Conservation (phyloP, 305 asterid genomes). For the Plantago rigida region DNA sequence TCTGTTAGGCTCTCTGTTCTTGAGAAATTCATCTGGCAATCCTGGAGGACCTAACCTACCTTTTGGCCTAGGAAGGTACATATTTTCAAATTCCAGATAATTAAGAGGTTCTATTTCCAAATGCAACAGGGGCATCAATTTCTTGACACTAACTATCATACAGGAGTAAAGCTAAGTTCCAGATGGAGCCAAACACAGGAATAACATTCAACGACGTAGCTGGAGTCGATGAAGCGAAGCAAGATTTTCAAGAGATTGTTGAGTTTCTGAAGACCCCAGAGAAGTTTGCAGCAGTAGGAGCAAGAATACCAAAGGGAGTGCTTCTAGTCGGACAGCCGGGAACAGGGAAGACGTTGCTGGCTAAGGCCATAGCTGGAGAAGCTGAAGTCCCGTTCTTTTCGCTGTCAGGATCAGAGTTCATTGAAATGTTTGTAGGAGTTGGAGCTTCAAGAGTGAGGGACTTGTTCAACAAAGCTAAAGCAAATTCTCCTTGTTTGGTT, state of each 20-base stretch:
- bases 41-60: slow-evolving; percentile 63
- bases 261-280: slow-evolving; percentile 55
- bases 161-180: slow-evolving; percentile 65
- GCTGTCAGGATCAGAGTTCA: slow-evolving; percentile 60
- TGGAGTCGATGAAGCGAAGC: slow-evolving; percentile 65
- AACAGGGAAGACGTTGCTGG: slow-evolving; percentile 63
- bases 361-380: slow-evolving; percentile 68
- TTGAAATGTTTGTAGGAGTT: slow-evolving; percentile 74
- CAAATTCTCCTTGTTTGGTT: slow-evolving; percentile 50
- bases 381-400: slow-evolving; percentile 67
- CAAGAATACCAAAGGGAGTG: slow-evolving; percentile 53
- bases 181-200: slow-evolving; percentile 62
- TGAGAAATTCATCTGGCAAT: slow-evolving; percentile 33
- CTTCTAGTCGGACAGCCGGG: slow-evolving; percentile 62
- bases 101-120: neutral
- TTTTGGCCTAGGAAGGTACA: slow-evolving; percentile 60
- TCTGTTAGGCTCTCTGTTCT: slow-evolving; percentile 37
- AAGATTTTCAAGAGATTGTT: slow-evolving; percentile 50
- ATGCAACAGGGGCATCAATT: neutral
- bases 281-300: slow-evolving; percentile 57
- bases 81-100: neutral
- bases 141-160: neutral
- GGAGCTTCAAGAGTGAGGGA: slow-evolving; percentile 79
- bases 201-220: slow-evolving; percentile 63
- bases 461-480: slow-evolving; percentile 56